Evolutionary conservation across 2,329 filamentous ascomycete genomes (phyloP).

Genomic region (Fusarium sp.): DNA sequence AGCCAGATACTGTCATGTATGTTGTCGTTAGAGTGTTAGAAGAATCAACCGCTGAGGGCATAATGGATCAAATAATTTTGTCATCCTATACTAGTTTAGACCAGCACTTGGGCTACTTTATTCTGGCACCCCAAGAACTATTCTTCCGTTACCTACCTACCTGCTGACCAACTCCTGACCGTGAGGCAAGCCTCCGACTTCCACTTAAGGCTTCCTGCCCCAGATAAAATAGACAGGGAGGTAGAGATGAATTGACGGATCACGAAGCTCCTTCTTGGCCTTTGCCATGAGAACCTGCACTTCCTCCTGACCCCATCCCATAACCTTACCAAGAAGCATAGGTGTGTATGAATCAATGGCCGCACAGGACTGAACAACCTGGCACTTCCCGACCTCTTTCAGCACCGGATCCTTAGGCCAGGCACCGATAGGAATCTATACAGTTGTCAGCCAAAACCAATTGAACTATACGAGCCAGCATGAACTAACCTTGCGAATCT

Average conservation of each 20-base stretch:
- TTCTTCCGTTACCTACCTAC: not conserved
- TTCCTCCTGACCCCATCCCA: conserved; percentile 36
- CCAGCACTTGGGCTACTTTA: not conserved
- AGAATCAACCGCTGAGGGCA: not conserved
- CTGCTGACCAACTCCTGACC: not conserved
- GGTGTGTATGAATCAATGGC: conserved; percentile 37
- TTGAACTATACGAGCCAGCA: rapidly evolving
- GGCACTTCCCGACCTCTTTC: conserved; percentile 29
- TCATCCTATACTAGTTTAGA: not conserved
- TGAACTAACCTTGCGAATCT: conserved; percentile 24
- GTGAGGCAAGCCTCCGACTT: too few species aligned
- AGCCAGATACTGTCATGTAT: not conserved
- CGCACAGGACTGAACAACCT: conserved; percentile 29
- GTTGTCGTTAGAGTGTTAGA: not conserved
- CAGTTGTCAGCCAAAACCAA: not conserved
- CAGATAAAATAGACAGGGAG: conserved; percentile 30
- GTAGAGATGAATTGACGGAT: conserved; percentile 35
- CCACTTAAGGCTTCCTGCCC: conserved; percentile 21
- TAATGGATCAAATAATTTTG: not conserved
- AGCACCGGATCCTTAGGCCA: conserved; percentile 29
- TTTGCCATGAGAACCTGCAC: conserved; percentile 37
- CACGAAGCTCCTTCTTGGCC: conserved; percentile 37
- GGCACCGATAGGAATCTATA: conserved; percentile 24
- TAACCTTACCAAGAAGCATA: conserved; percentile 26
- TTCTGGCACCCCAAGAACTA: not conserved